Evolutionary conservation across 305 asterid species (phyloP).

Genomic region (Caryopteris hybrid): DNA sequence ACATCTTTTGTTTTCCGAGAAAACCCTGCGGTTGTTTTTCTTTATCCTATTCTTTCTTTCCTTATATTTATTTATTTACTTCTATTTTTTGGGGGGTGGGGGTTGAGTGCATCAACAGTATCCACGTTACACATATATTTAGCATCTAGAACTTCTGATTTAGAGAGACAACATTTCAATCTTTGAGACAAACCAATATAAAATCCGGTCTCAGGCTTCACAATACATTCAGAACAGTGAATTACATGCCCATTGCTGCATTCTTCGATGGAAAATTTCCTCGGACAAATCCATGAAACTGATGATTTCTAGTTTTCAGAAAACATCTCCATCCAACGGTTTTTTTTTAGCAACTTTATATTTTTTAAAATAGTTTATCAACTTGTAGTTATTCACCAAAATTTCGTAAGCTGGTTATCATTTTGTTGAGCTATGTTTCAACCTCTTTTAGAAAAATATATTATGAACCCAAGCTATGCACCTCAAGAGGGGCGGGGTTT

Average conservation of each 20-base stretch:
- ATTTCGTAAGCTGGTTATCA: background rate
- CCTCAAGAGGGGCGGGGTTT: background rate
- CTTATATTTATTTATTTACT: too few species aligned
- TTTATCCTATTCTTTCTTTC: background rate
- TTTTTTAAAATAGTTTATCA: background rate
- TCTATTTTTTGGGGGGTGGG: too few species aligned
- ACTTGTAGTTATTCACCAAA: background rate
- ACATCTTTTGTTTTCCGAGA: background rate
- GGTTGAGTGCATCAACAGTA: background rate
- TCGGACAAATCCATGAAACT: background rate
- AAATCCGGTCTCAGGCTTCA: background rate
- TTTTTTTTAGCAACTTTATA: background rate
- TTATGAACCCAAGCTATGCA: background rate
- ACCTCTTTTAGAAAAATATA: background rate
- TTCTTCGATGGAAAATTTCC: background rate
- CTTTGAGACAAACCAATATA: background rate
- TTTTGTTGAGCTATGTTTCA: background rate
- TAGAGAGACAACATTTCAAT: background rate
- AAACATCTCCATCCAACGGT: too few species aligned
- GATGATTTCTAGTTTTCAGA: too few species aligned
- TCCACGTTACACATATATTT: background rate
- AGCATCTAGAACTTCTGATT: background rate
- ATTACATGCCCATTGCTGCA: background rate
- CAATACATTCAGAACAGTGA: too few species aligned
- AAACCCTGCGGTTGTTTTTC: background rate